phyloP scores from a whole-genome alignment of 352 stramenopile species.

The Elongisporangium undulatum region DNA sequence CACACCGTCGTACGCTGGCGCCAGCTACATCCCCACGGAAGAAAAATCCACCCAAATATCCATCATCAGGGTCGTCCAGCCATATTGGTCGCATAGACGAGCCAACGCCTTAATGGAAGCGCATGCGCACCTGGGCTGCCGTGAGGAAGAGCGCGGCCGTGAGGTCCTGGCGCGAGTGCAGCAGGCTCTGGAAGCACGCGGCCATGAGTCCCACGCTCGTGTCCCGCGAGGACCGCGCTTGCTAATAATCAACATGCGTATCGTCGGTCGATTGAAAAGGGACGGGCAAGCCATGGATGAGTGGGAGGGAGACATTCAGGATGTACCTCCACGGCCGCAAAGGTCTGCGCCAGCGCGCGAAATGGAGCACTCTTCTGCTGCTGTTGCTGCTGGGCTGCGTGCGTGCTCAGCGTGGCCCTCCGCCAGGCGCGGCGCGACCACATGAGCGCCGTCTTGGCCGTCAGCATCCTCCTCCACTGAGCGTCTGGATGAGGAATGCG shows the following conservation, averaged over 20 bases:
- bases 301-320: background rate
- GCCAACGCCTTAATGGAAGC: background rate
- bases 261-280: background rate
- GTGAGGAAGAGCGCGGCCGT: constrained; percentile 64
- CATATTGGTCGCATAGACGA: background rate
- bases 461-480: background rate
- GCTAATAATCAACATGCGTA: constrained; percentile 13
- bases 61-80: background rate
- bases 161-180: constrained; percentile 30
- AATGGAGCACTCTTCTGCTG: constrained; percentile 20
- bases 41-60: constrained; percentile 2
- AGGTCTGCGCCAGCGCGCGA: constrained; percentile 35
- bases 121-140: constrained; percentile 32
- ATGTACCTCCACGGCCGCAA: constrained; percentile 47
- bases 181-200: constrained; percentile 28
- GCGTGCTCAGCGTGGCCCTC: background rate
- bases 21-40: constrained; percentile 29
- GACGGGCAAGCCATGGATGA: background rate
- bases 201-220: constrained; percentile 44
- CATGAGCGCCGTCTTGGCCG: background rate
- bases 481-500: background rate
- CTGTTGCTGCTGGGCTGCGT: background rate
- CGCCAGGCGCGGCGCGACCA: background rate
- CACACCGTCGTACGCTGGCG: constrained; percentile 60
- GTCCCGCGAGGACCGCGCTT: constrained; percentile 49